A percentile compares a stretch with the other conserved stretches of the same genome.
Evolutionary conservation across 108 stramenopile genomes (phyloP).

Genomic region (Cyclotella cryptica): DNA sequence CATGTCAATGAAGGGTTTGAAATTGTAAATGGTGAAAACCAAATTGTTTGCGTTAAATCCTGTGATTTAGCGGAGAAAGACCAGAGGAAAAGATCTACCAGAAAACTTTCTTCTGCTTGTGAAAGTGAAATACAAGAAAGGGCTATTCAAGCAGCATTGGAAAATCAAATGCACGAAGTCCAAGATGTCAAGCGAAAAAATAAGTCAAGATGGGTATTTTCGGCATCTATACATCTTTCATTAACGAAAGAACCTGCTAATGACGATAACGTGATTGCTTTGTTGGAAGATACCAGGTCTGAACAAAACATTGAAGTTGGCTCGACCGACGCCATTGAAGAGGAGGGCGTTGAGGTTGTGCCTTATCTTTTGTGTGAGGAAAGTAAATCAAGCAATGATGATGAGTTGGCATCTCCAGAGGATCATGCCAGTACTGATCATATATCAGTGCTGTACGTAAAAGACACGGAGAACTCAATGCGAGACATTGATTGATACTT

Average conservation of each 20-base stretch:
- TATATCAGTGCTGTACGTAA: slow-evolving; percentile 25
- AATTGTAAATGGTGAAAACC: slow-evolving; percentile 4
- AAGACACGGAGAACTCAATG: not conserved
- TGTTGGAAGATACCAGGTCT: not conserved
- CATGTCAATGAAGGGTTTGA: slow-evolving; percentile 20
- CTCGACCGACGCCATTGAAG: slow-evolving; percentile 1
- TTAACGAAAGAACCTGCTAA: slow-evolving; percentile 2
- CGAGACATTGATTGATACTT: not conserved
- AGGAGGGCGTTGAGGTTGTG: slow-evolving; percentile 33
- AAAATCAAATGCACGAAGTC: not conserved
- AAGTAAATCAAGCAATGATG: slow-evolving; percentile 8
- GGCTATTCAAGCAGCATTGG: slow-evolving; percentile 13
- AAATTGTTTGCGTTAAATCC: slow-evolving; percentile 18
- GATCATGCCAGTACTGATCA: slow-evolving; percentile 18
- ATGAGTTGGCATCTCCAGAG: not conserved
- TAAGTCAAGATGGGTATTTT: slow-evolving; percentile 21
- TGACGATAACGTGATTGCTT: not conserved
- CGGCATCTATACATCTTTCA: slow-evolving; percentile 13
- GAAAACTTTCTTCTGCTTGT: not conserved
- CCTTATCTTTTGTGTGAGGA: slow-evolving; percentile 7
- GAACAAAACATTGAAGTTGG: not conserved
- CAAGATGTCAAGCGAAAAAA: not conserved
- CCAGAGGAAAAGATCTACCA: not conserved
- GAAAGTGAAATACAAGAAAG: not conserved
- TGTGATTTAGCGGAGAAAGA: slow-evolving; percentile 1